Evolutionary conservation across 306 rosid genomes (phyloP), one percentile per base, ranked within the genome.

Genomic region (Acacia melanoxylon): DNA sequence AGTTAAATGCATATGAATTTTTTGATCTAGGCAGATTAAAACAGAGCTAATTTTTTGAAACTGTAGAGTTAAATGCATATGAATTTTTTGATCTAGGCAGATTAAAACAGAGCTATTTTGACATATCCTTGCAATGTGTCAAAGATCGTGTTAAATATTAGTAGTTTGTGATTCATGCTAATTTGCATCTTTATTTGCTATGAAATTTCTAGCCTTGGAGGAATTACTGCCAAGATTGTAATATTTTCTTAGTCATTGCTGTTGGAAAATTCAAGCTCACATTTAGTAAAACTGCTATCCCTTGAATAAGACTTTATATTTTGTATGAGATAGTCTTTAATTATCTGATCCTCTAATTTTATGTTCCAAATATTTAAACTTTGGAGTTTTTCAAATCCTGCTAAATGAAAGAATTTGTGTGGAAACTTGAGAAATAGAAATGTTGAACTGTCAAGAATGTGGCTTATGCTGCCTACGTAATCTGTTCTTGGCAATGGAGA

Each of bases 341-440:
- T 49, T 72, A 22, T 73, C 46, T 63, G 51, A 42, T 76, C 66
- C 46, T 73, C 46, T 51, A 69, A 20, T 76, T 69, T 78, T 40
- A 46, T 58, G 74, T 73, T 77, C n/a, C 61, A 27, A 33, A 58
- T 10, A 52, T 42, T 20, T 17, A 1, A 20, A 80, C 59, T 8
- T 62, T 35, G 33, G 71, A 42, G 33, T 51, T 76, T 56, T 58
- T 58, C 52, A 0, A 20, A 75, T 61, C 44, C 35, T 25, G 48
- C 74, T 75, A 63, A 66, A 82, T 75, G 86, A 69, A 82, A 33
- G 40, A 19, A 24, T 42, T 2, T 33, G 48, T 58, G 25, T 20
- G 69, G 75, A 78, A 67, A 75, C 35, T 56, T 31, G 74, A 67
- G 74, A 70, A 24, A 45, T 79, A 68, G 72, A 49, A 29, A 49